Percentiles rank a stretch among this genome's conserved stretches.
Evolutionary conservation across 176 grass and related monocot species (phyloP).

Genomic region (Oryza coarctata): DNA sequence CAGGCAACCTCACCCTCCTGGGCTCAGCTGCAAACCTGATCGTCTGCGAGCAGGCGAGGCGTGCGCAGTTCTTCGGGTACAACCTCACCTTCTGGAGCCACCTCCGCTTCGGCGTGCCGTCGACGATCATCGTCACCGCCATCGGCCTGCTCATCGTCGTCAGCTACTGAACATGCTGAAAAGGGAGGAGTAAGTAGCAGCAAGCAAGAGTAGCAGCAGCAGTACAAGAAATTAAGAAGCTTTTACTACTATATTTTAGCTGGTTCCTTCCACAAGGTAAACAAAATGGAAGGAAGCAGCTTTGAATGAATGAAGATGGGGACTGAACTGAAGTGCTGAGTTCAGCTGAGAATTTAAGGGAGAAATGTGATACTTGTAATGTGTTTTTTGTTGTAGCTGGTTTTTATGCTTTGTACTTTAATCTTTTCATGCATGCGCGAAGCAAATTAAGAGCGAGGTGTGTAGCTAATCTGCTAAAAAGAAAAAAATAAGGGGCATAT

Average conservation of each 20-base stretch:
- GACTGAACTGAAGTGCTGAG: not conserved
- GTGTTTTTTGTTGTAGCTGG: conserved; percentile 29
- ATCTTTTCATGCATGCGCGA: not conserved
- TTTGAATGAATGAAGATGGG: not conserved
- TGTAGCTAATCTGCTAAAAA: conserved; percentile 18
- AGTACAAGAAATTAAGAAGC: conserved; percentile 3
- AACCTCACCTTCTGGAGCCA: conserved; percentile 95
- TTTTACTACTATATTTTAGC: not conserved
- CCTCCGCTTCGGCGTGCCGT: conserved; percentile 84
- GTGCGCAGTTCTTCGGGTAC: conserved; percentile 69
- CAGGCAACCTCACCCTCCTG: conserved; percentile 83
- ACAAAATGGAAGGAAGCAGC: not conserved
- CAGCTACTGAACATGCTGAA: conserved; percentile 35
- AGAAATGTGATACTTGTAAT: conserved; percentile 16
- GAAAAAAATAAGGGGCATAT: conserved; percentile 31
- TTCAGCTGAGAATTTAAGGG: not conserved
- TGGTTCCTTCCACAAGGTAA: conserved; percentile 18
- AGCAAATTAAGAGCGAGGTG: not conserved
- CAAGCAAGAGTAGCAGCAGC: not conserved
- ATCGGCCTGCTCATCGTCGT: conserved; percentile 71
- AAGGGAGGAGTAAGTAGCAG: not conserved
- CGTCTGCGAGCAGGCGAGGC: conserved; percentile 86
- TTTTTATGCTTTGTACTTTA: conserved; percentile 22
- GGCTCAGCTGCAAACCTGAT: conserved; percentile 96
- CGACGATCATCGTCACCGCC: conserved; percentile 69